phyloP scores from a whole-genome alignment of 441 rosid species.

The Eruca vesicaria region DNA sequence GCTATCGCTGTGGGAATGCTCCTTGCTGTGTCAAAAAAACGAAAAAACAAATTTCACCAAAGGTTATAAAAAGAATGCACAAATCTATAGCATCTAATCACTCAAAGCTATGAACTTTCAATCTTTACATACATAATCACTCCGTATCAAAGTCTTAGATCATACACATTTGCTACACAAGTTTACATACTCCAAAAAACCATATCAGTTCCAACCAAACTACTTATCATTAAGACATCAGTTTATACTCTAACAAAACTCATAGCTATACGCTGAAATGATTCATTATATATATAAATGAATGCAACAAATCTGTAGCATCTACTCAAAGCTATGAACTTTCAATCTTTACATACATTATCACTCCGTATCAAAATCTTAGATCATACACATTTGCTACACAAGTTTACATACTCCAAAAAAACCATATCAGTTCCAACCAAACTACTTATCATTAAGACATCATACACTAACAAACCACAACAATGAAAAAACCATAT shows the following conservation, averaged over 20 bases:
- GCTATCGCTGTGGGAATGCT: conserved; percentile 71
- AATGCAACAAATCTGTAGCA: background rate
- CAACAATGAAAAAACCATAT: background rate
- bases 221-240: background rate
- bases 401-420: background rate
- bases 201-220: background rate
- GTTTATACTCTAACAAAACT: too few relatives aligned
- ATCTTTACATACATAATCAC: background rate
- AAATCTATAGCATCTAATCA: background rate
- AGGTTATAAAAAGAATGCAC: background rate
- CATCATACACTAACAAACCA: background rate
- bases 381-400: background rate
- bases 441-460: background rate
- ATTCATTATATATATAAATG: too few relatives aligned
- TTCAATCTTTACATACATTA: background rate
- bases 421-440: background rate
- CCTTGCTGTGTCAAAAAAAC: conserved; percentile 52
- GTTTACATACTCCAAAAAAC: background rate
- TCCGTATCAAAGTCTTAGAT: background rate
- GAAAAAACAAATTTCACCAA: background rate
- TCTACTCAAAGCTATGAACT: background rate
- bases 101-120: background rate
- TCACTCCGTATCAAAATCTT: background rate
- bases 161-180: background rate
- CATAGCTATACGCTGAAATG: too few relatives aligned